Evolutionary conservation across 2,329 filamentous ascomycete genomes (phyloP).

Genomic region (Amauroascus verrucosus): DNA sequence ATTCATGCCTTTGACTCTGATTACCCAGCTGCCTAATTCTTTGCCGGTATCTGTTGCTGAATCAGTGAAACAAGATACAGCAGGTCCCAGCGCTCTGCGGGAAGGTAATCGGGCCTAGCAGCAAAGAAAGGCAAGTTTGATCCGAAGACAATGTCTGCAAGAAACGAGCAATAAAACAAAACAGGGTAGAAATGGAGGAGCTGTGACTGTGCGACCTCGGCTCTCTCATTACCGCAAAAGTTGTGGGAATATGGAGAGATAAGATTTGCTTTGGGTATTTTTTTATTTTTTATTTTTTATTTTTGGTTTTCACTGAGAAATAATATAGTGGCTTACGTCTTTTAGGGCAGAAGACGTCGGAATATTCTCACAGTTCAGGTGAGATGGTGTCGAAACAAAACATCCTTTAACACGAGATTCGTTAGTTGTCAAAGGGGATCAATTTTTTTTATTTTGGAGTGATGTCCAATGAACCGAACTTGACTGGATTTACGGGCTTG

Average conservation of each 20-base stretch:
- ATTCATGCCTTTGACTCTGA: background rate
- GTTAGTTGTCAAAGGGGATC: background rate
- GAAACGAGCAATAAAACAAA: background rate
- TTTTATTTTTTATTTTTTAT: too few species aligned
- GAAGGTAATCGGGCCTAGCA: background rate
- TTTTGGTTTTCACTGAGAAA: too few species aligned
- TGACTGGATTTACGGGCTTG: background rate
- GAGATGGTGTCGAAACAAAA: background rate
- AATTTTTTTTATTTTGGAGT: too few species aligned
- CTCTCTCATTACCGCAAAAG: background rate
- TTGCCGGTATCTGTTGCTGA: background rate
- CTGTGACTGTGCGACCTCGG: background rate
- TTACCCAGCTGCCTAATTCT: background rate
- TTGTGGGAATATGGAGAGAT: background rate
- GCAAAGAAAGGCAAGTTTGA: background rate
- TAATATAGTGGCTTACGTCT: too few species aligned
- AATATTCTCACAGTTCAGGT: too few species aligned
- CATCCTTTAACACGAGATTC: background rate
- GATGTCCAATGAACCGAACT: conserved; percentile 4
- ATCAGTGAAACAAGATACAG: background rate
- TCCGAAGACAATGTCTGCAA: background rate
- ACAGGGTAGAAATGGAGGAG: background rate
- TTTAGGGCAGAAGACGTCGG: too few species aligned
- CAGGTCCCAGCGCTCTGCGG: background rate
- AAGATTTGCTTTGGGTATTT: background rate